These are phyloP conservation scores for Nyctanthes arbortristis DNA, from an alignment of 257 asterid species.

Conservation along the genomic window DNA sequence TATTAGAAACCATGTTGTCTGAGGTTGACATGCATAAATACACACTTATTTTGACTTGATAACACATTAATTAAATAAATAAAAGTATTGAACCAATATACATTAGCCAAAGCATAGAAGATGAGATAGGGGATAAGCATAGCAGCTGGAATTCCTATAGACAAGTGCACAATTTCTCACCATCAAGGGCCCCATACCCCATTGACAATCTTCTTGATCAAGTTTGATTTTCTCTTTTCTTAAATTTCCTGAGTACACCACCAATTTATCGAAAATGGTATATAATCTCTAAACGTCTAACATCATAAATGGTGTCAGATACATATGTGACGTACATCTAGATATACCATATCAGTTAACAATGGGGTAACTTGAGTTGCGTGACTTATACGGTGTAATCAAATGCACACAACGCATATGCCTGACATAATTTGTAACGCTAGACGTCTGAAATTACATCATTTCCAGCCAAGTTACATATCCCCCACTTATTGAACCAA, in stretches of 20 bases:
- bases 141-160: conserved; percentile 4
- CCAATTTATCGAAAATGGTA: too few species aligned
- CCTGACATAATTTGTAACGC: too few species aligned
- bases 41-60: neutral
- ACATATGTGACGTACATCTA: too few species aligned
- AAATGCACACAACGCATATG: too few species aligned
- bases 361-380: too few species aligned
- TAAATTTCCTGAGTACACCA: neutral
- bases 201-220: conserved; percentile 21
- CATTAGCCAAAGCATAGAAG: neutral
- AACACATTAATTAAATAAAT: neutral
- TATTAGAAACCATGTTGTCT: neutral
- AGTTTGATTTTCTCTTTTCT: conserved; percentile 9
- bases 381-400: too few species aligned
- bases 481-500: neutral
- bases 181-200: conserved; percentile 25
- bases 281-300: too few species aligned
- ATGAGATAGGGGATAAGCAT: neutral
- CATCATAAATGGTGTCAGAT: too few species aligned
- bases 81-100: neutral
- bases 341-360: too few species aligned
- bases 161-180: conserved; percentile 10
- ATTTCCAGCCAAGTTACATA: too few species aligned
- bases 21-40: conserved; percentile 13
- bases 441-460: too few species aligned